Conservation (phyloP, 345 rosid genomes). For the Aegle marmelos region DNA sequence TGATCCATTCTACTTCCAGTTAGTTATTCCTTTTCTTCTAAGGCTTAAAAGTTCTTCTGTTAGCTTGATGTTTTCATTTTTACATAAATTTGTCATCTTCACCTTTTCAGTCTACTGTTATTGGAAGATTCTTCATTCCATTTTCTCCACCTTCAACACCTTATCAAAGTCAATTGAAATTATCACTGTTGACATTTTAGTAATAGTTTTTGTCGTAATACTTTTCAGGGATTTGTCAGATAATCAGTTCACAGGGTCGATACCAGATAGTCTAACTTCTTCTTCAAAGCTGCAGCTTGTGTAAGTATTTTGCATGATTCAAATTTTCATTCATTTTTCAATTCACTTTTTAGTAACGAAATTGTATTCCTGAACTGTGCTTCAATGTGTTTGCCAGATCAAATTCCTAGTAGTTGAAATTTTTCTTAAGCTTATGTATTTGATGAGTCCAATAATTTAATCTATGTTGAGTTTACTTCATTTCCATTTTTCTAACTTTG, state of each 20-base stretch:
- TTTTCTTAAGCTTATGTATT: background rate
- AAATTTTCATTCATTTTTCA: background rate
- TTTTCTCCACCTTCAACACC: background rate
- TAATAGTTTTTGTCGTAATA: background rate
- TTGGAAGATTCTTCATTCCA: background rate
- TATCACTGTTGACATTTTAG: conserved; percentile 2
- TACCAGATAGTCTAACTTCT: conserved; percentile 74
- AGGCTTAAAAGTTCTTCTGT: background rate
- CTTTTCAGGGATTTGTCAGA: conserved; percentile 76
- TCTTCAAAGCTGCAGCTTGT: conserved; percentile 63
- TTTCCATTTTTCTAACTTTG: background rate
- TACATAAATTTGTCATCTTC: background rate
- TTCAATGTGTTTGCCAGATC: background rate
- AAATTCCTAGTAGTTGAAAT: background rate
- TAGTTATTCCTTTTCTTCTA: background rate
- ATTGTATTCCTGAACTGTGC: background rate
- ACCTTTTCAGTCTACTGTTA: background rate
- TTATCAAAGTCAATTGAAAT: background rate
- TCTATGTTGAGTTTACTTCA: background rate
- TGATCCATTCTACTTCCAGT: background rate
- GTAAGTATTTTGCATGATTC: conserved; percentile 43
- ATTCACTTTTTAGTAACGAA: background rate
- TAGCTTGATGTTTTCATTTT: background rate
- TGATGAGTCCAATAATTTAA: background rate
- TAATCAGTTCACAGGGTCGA: conserved; percentile 74